Percentiles rank a stretch among this genome's conserved stretches.
Evolutionary conservation across 768 basidiomycete species (phyloP).

Genomic region (Auriscalpium microsporum): DNA sequence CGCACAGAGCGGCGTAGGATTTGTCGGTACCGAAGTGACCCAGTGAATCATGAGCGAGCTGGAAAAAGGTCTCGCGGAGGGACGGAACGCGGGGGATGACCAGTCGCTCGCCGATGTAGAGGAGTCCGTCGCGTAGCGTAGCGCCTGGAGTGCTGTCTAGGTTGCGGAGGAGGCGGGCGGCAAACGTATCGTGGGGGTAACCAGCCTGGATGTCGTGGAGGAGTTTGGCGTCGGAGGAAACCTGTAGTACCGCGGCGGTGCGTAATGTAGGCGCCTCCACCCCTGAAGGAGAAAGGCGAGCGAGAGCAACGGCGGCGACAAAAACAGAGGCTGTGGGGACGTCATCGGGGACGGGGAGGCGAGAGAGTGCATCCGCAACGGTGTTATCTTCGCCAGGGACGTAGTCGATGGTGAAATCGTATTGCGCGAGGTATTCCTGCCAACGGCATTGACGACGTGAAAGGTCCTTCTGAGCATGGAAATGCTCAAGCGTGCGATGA

Average conservation of each 20-base stretch:
- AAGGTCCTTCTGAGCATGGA: not conserved
- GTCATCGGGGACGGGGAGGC: not conserved
- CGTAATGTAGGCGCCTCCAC: not conserved
- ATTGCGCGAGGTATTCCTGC: conserved; percentile 10
- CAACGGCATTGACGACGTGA: conserved; percentile 11
- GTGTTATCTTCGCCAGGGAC: conserved; percentile 12
- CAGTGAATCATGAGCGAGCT: conserved; percentile 4
- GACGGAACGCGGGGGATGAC: conserved; percentile 14
- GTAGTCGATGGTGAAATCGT: conserved; percentile 11
- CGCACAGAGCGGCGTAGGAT: not conserved
- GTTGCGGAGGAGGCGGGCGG: not conserved
- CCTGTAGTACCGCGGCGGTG: conserved; percentile 1
- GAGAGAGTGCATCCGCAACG: conserved; percentile 13
- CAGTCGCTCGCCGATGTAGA: conserved; percentile 15
- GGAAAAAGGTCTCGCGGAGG: conserved; percentile 5
- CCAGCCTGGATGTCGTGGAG: not conserved
- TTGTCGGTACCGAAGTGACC: conserved; percentile 13
- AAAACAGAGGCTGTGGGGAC: too few relatives aligned
- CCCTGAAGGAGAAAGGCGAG: not conserved
- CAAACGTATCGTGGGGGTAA: conserved; percentile 10
- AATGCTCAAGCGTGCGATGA: conserved; percentile 27
- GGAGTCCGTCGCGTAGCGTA: conserved; percentile 6
- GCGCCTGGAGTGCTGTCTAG: not conserved
- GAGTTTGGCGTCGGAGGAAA: conserved; percentile 13
- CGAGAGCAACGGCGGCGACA: not conserved